These are phyloP conservation scores for Barbarea vulgaris DNA, from an alignment of 345 rosid species.

Conservation along the genomic window DNA sequence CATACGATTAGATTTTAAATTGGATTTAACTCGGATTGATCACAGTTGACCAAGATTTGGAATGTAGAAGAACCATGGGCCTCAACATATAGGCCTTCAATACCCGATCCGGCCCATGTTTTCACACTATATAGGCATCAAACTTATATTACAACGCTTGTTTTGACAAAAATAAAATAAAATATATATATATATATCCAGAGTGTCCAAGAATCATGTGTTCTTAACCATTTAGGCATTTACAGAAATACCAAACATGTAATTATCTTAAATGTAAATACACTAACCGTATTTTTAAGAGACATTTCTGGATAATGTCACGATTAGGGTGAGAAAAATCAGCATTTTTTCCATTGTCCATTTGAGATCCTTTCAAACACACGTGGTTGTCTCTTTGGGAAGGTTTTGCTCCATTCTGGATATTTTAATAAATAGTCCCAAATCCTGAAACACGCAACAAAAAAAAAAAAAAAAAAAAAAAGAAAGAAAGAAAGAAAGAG, in stretches of 20 bases:
- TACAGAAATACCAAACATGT: not conserved
- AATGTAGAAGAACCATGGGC: slow-evolving; percentile 3
- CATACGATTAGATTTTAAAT: not conserved
- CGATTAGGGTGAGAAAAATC: not conserved
- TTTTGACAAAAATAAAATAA: too few species aligned
- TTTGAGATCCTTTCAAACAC: slow-evolving; percentile 57
- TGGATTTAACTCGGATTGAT: not conserved
- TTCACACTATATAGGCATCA: not conserved
- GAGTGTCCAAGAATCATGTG: slow-evolving; percentile 8
- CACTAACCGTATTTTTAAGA: not conserved
- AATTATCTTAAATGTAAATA: not conserved
- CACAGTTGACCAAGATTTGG: not conserved
- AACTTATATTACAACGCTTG: not conserved
- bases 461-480: too few species aligned
- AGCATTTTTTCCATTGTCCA: slow-evolving; percentile 64
- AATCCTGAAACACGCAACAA: slow-evolving; percentile 47
- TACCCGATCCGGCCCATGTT: slow-evolving; percentile 3
- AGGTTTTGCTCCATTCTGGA: slow-evolving; percentile 66
- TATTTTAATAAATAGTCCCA: slow-evolving; percentile 60
- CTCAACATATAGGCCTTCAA: not conserved
- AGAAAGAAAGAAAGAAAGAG: not conserved
- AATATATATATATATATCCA: too few species aligned
- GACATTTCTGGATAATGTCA: not conserved
- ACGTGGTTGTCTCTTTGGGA: slow-evolving; percentile 63
- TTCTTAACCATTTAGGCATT: not conserved